A percentile compares a stretch with the other conserved stretches of the same genome.
These are phyloP conservation scores for Aspergillus funiculosus DNA, from an alignment of 495 filamentous ascomycete species.

Conservation along the genomic window DNA sequence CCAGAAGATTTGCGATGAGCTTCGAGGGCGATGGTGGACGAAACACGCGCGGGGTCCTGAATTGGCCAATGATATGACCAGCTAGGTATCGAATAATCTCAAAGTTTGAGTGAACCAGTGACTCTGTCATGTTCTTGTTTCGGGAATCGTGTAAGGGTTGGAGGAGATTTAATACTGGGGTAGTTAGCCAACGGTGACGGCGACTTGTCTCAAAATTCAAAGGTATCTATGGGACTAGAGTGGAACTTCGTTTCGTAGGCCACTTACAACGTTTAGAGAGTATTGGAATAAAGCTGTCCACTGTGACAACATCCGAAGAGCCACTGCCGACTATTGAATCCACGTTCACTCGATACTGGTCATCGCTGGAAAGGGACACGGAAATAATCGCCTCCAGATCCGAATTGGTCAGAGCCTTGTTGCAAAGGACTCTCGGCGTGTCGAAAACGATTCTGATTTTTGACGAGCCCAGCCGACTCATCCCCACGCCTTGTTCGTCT, in stretches of 20 bases:
- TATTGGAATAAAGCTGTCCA: constrained; percentile 61
- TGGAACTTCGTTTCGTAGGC: too few species aligned
- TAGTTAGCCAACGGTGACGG: constrained; percentile 21
- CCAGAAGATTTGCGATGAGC: constrained; percentile 76
- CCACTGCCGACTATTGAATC: constrained; percentile 54
- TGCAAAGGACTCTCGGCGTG: constrained; percentile 27
- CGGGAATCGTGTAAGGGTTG: constrained; percentile 61
- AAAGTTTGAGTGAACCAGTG: constrained; percentile 45
- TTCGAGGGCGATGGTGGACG: constrained; percentile 84
- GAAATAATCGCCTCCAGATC: constrained; percentile 38
- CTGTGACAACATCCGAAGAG: constrained; percentile 61
- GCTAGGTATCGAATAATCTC: constrained; percentile 70
- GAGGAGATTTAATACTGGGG: constrained; percentile 55
- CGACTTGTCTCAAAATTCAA: too few species aligned
- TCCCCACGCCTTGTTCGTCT: constrained; percentile 39
- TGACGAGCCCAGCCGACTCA: constrained; percentile 25
- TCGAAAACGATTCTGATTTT: constrained; percentile 38
- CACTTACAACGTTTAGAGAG: constrained; percentile 64
- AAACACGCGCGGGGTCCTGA: constrained; percentile 50
- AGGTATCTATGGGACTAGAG: too few species aligned
- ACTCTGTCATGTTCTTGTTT: constrained; percentile 60
- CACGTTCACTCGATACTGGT: constrained; percentile 55
- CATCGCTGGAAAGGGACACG: constrained; percentile 27
- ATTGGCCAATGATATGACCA: constrained; percentile 52
- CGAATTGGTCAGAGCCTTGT: constrained; percentile 25